Evolutionary conservation across 148 eudicot genomes (phyloP), one percentile per base, ranked within the genome.

Genomic region (Spergularia marina): DNA sequence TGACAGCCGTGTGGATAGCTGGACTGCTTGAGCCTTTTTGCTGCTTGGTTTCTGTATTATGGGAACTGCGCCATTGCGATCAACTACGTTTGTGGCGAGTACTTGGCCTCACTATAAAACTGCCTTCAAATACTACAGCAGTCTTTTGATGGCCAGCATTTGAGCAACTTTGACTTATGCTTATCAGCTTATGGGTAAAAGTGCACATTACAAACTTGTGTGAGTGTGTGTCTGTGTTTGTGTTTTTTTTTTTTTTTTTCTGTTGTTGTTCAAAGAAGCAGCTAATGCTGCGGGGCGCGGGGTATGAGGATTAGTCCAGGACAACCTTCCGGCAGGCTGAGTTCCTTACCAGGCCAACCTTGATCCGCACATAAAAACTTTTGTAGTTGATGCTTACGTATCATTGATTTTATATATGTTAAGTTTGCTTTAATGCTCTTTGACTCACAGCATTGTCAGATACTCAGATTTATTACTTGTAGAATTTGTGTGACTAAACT

Each of bases 401-500:
- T 74, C 13, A 18, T 39, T 51, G 21, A 55, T 30, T 68, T 39
- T 13, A 12, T 34, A 21, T 51, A 39, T 25, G 65, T 64, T 64
- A 2, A 15, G 49, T 44, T 44, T 44, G 49, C 10, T 61, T 10
- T 2, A 30, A 30, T 30, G 2, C 36, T 30, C 36, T 61, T 44
- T 44, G 49, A 44, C 10, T 44, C 49, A 25, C 3, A n/a, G 56
- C 9, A 41, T 16, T 72, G 76, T 47, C 72, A 56, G 65, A 64
- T n/a, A n/a, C n/a, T n/a, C n/a, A n/a, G n/a, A n/a, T n/a, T 55
- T 68, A 59, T 70, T 57, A 53, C 18, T 23, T 39, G 57, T 49
- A 40, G n/a, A 56, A 53, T 65, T 64, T 71, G 23, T 23, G 21
- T 76, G 72, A 39, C 81, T 72, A 61, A n/a, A 69, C 25, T 75